Evolutionary conservation across 495 filamentous ascomycete genomes (phyloP).

Genomic region (Apiosordaria backusii): DNA sequence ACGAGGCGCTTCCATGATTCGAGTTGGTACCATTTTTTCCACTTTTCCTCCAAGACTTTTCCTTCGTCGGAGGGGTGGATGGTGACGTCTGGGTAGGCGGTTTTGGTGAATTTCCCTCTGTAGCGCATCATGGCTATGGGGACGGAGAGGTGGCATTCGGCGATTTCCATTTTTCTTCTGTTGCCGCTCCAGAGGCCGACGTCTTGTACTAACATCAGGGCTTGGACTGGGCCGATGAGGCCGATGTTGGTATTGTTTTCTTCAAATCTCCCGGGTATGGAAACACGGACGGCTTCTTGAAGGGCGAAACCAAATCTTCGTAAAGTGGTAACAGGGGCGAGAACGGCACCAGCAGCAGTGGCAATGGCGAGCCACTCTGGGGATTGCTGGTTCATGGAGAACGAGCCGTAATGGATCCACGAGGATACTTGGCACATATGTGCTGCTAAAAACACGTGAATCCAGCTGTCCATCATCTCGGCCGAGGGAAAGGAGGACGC

Average conservation of each 20-base stretch:
- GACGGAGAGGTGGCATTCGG: constrained; percentile 46
- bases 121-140: constrained; percentile 42
- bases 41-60: constrained; percentile 51
- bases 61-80: constrained; percentile 46
- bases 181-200: constrained; percentile 66
- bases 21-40: constrained; percentile 55
- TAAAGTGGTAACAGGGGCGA: constrained; percentile 53
- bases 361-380: constrained; percentile 56
- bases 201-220: constrained; percentile 52
- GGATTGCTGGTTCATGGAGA: constrained; percentile 47
- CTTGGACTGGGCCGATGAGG: constrained; percentile 53
- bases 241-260: constrained; percentile 55
- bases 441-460: constrained; percentile 56
- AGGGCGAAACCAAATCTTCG: constrained; percentile 61
- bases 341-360: constrained; percentile 54
- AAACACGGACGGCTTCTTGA: constrained; percentile 55
- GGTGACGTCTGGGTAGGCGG: constrained; percentile 45
- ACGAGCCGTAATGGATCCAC: constrained; percentile 58
- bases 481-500: constrained; percentile 59
- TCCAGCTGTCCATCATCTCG: constrained; percentile 56
- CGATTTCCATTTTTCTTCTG: constrained; percentile 64
- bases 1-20: constrained; percentile 57
- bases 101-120: constrained; percentile 41
- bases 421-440: constrained; percentile 48
- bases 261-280: constrained; percentile 52